These are phyloP conservation scores for Chrysoporthe puriensis DNA, from an alignment of 2,329 filamentous ascomycete species.

Conservation along the genomic window DNA sequence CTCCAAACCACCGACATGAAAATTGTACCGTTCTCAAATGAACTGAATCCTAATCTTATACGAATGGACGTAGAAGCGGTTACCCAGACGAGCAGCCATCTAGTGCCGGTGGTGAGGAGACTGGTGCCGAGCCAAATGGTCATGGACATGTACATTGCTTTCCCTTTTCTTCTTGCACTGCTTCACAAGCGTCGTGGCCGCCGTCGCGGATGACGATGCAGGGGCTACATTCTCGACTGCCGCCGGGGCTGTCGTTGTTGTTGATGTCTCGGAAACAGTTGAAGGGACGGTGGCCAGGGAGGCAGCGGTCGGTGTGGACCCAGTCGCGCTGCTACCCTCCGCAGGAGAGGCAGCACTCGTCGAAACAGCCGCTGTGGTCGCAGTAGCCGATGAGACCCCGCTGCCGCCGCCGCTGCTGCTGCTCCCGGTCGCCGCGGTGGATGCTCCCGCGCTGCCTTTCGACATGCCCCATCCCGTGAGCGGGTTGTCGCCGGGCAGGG, in stretches of 20 bases:
- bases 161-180: slow-evolving; percentile 14
- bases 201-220: background rate
- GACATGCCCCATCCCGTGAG: slow-evolving; percentile 51
- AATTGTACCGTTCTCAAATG: background rate
- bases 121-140: slow-evolving; percentile 7
- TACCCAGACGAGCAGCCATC: background rate
- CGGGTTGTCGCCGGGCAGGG: slow-evolving; percentile 60
- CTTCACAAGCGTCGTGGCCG: slow-evolving; percentile 11
- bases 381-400: background rate
- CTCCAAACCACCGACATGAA: background rate
- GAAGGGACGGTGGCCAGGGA: background rate
- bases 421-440: background rate
- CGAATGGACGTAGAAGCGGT: no score
- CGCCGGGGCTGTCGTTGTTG: background rate
- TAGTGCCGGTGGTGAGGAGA: slow-evolving; percentile 4
- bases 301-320: background rate
- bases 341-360: background rate
- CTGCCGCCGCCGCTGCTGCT: background rate
- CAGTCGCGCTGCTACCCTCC: background rate
- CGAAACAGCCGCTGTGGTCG: background rate
- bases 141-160: background rate
- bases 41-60: background rate
- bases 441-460: slow-evolving; percentile 41
- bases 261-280: background rate
- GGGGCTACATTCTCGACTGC: background rate